A percentile compares a stretch with the other conserved stretches of the same genome.
Conservation (phyloP, 2,329 filamentous ascomycete genomes). For the Scopulariopsis brevicaulis region DNA sequence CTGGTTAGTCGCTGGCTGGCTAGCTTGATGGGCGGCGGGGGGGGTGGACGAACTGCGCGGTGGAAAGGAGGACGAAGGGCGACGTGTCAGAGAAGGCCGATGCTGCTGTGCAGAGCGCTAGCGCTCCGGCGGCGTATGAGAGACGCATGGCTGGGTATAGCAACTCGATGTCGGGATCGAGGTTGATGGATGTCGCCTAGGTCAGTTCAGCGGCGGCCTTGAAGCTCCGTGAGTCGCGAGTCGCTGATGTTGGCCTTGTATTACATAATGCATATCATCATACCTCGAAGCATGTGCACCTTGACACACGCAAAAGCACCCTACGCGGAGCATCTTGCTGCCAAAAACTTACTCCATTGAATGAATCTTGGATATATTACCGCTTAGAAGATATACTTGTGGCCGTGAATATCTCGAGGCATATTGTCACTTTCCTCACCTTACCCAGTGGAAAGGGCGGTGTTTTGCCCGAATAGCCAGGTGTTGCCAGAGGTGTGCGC, state of each 20-base stretch:
- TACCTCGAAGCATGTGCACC: neutral
- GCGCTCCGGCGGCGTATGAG: constrained; percentile 34
- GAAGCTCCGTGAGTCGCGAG: neutral
- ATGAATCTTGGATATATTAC: no score
- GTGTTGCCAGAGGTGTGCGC: no score
- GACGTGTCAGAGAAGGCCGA: constrained; percentile 77
- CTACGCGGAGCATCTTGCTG: no score
- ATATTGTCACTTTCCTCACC: no score
- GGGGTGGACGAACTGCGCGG: constrained; percentile 52
- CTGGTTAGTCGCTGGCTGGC: constrained; percentile 4
- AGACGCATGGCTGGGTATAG: constrained; percentile 34
- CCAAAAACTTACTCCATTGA: no score
- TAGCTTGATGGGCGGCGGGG: neutral
- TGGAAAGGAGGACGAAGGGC: constrained; percentile 83
- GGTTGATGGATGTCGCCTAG: constrained; percentile 3
- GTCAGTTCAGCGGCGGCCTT: neutral
- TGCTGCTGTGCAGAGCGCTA: constrained; percentile 45
- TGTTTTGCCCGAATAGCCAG: no score
- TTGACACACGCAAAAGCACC: no score
- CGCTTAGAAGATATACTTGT: no score
- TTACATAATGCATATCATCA: neutral
- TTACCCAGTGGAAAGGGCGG: no score
- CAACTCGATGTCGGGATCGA: neutral
- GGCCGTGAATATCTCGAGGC: no score
- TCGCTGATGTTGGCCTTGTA: neutral